Evolutionary conservation across 148 eudicot genomes (phyloP), one percentile per base, ranked within the genome.

Genomic region (Cornus kousa): DNA sequence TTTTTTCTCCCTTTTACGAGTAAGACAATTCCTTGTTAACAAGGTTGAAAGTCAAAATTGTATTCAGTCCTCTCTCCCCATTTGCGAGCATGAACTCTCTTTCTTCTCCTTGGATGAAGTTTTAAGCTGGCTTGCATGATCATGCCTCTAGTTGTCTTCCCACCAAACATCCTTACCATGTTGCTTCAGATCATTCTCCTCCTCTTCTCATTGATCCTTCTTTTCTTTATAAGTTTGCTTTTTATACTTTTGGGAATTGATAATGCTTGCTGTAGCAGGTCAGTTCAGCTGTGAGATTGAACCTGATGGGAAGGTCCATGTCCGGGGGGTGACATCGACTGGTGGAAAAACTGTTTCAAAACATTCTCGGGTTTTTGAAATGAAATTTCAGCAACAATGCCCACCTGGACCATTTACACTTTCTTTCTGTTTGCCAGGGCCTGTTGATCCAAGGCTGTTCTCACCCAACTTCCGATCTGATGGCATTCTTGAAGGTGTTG

Each of bases 231-330:
- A 35, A 6, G 48, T 71, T 72, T 9, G 2, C 22, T n/a, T 48
- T 3, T 60, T 59, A 65, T 43, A 23, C 48, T 73, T 7, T 10
- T 20, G 16, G 5, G 37, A 39, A 73, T 70, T 60, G 40, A 72
- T 32, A 39, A 33, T 39, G 55, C 62, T 74, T 32, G 24, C 55
- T 24, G 11, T 73, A 72, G 80, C 89, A 93, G 98, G 96, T 87
- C 88, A 87, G 40, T 86, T 95, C 66, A 91, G 85, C 86, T 90
- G 94, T 81, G 97, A 93, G 83, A 86, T 95, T 71, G 91, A 93
- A 60, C 87, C 84, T 14, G 89, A 90, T 75, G 98, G 98, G 46
- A 91, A 81, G 85, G 92, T 91, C 67, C 87, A 80, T 74, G 71
- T 95, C 68, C 88, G 71, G 8, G 91, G 91, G 9, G 84, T 82